phyloP scores from a whole-genome alignment of 2,329 filamentous ascomycete species.

The Lasiodiplodia hormozganensis region DNA sequence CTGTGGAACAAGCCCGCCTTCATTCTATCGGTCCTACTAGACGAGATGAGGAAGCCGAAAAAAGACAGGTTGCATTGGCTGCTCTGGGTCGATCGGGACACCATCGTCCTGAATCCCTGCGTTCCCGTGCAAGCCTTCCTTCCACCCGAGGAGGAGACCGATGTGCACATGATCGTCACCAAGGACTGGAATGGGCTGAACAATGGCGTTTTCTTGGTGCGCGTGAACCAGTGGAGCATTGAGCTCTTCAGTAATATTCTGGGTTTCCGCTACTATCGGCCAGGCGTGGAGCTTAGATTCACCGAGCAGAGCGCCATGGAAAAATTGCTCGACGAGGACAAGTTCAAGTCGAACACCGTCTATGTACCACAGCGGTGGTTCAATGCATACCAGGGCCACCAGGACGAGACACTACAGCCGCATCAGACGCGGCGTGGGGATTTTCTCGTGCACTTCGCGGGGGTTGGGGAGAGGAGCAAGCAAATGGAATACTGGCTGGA shows the following conservation, averaged over 20 bases:
- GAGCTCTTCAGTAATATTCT: slow-evolving; percentile 49
- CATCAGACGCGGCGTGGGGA: slow-evolving; percentile 46
- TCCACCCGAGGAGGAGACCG: slow-evolving; percentile 38
- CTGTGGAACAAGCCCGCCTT: slow-evolving; percentile 56
- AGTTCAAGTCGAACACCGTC: slow-evolving; percentile 43
- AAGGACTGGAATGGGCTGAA: slow-evolving; percentile 53
- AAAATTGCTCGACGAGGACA: slow-evolving; percentile 41
- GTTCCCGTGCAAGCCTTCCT: slow-evolving; percentile 50
- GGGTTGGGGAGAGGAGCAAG: slow-evolving; percentile 42
- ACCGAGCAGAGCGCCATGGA: slow-evolving; percentile 53
- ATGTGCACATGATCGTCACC: slow-evolving; percentile 40
- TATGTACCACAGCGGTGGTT: slow-evolving; percentile 53
- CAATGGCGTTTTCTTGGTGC: slow-evolving; percentile 51
- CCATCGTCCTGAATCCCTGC: slow-evolving; percentile 52
- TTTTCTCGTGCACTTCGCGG: slow-evolving; percentile 53
- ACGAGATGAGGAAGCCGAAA: slow-evolving; percentile 47
- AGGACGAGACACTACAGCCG: slow-evolving; percentile 45
- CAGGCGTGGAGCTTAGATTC: slow-evolving; percentile 44
- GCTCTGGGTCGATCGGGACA: slow-evolving; percentile 55
- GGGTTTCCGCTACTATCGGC: slow-evolving; percentile 49
- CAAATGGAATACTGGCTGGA: slow-evolving; percentile 48
- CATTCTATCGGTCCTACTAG: slow-evolving; percentile 49
- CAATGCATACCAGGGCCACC: slow-evolving; percentile 51
- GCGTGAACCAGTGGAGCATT: slow-evolving; percentile 49
- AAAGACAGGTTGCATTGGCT: slow-evolving; percentile 51